Percentiles rank a stretch among this genome's conserved stretches.
These are phyloP conservation scores for Ormosia emarginata DNA, from an alignment of 306 rosid species.

Conservation along the genomic window DNA sequence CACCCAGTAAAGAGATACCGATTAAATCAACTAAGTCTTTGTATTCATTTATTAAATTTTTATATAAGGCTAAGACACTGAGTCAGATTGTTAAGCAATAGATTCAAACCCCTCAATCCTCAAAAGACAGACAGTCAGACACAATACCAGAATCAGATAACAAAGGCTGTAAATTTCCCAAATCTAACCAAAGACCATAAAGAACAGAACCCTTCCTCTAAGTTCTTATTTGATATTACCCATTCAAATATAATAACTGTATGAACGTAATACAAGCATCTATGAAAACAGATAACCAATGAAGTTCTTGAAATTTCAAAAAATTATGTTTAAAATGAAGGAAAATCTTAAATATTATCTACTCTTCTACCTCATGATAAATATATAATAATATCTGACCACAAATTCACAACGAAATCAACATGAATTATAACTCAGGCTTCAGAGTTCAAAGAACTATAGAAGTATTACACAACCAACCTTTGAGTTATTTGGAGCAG, in stretches of 20 bases:
- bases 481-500: constrained; percentile 45
- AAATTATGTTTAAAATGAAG: background rate
- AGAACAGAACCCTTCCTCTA: background rate
- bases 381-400: background rate
- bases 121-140: background rate
- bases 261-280: background rate
- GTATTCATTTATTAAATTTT: background rate
- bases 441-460: background rate
- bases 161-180: background rate
- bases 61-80: background rate
- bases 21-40: background rate
- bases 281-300: background rate
- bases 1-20: background rate
- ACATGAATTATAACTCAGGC: background rate
- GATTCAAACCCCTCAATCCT: background rate
- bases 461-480: constrained; percentile 39
- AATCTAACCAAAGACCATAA: background rate
- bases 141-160: background rate
- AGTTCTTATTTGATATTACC: background rate
- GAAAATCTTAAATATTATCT: background rate
- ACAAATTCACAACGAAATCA: constrained; percentile 4
- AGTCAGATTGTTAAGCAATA: constrained; percentile 5
- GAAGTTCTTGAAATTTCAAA: background rate
- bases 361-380: background rate
- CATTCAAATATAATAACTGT: background rate